Base-by-base conservation (phyloP, 75 land plant genomes). In the Azolla pinnata region DNA sequence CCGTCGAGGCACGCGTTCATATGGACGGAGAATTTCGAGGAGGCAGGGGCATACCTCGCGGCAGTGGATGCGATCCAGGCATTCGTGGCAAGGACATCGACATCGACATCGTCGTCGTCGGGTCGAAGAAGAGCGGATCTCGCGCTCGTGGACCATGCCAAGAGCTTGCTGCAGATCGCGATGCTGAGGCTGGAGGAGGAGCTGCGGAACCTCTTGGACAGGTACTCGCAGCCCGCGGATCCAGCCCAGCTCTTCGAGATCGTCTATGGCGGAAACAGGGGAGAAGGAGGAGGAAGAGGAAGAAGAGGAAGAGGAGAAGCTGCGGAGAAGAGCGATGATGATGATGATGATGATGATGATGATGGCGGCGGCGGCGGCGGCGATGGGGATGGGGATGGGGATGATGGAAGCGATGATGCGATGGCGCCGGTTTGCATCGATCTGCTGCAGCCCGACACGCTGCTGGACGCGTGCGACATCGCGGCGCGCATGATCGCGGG, bases 151-250 rank as follows among this genome's bases (percentile, higher is more conserved):
- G 71, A 65, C 19, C 70, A 74, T 29, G 83, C 74, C 26, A 80
- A 83, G 29, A 75, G 77, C 21, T 50, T 83, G 26, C 56, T 83
- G 29, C 79, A 83, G 63, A 65, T 63, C 31, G 65, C 77, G 18
- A 81, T 86, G 81, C 63, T 75, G 8, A 76, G 83, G 1, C 70
- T 86, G 20, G 77, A 77, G 52, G 81, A 80, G 24, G 90, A 78
- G 81, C 81, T 86, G 57, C 57, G 64, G 47, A 18, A 64, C 1
- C 46, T 86, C 12, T 47, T 86, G 44, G 81, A 80, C 12, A 56
- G 42, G 4, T 69, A 74, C 19, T 67, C 62, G 20, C 71, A 65
- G 21, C 57, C 84, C 8, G 64, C 58, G 38, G 73, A 67, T 16
- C 61, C 66, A 1, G 69, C 62, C 24, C 31, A 18, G 52, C 42